These are phyloP conservation scores for Jimgerdemannia lactiflua DNA, from an alignment of 192 early-diverging fungal genomes.

Conservation along the genomic window DNA sequence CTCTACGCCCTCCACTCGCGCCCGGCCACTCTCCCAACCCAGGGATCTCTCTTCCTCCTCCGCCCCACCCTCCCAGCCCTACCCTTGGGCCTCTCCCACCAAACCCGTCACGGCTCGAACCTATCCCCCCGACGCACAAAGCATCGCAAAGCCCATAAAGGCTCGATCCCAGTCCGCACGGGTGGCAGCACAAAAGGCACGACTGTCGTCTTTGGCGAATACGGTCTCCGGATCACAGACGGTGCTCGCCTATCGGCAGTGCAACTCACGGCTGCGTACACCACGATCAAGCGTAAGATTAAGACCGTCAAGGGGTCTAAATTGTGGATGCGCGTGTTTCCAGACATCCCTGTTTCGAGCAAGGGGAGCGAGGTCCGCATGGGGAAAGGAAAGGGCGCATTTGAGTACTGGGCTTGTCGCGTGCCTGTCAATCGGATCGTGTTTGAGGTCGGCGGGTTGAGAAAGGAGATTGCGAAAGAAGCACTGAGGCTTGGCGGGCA, in stretches of 20 bases:
- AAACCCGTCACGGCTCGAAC: slow-evolving; percentile 58
- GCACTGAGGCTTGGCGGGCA: slow-evolving; percentile 63
- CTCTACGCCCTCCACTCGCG: background rate
- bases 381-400: slow-evolving; percentile 96
- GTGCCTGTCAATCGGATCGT: slow-evolving; percentile 87
- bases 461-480: slow-evolving; percentile 79
- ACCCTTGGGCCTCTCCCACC: slow-evolving; percentile 21
- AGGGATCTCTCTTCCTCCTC: background rate
- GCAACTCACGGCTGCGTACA: slow-evolving; percentile 78
- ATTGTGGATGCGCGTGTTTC: slow-evolving; percentile 86
- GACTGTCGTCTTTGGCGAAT: slow-evolving; percentile 85
- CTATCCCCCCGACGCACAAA: slow-evolving; percentile 74
- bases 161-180: slow-evolving; percentile 75
- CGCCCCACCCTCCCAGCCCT: slow-evolving; percentile 23
- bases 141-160: slow-evolving; percentile 85
- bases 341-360: slow-evolving; percentile 88
- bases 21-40: too few relatives aligned
- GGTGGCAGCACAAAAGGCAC: slow-evolving; percentile 89
- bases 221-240: slow-evolving; percentile 86
- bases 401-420: slow-evolving; percentile 92
- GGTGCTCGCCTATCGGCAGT: slow-evolving; percentile 79
- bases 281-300: slow-evolving; percentile 72
- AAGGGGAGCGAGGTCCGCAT: slow-evolving; percentile 93
- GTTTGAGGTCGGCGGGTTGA: slow-evolving; percentile 84
- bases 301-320: slow-evolving; percentile 85